phyloP scores from a whole-genome alignment of 306 rosid genomes.

The Citrullus mucosospermus region DNA sequence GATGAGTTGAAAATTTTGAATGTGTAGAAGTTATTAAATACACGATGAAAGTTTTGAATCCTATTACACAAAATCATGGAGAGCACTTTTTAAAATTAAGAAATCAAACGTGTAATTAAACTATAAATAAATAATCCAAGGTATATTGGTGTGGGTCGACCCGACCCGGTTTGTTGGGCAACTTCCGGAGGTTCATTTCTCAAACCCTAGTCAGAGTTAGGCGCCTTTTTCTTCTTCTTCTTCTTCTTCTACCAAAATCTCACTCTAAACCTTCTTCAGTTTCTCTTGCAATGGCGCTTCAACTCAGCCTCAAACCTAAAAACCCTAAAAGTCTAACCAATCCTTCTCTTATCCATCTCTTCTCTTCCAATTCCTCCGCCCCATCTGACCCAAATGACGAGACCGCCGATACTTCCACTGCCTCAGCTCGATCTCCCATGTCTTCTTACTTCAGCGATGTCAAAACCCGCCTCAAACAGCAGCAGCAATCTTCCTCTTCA shows the following conservation, averaged over 20 bases:
- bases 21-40: no score
- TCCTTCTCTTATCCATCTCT: conserved; percentile 22
- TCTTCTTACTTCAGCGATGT: conserved; percentile 27
- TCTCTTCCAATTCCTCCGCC: conserved; percentile 32
- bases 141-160: neutral
- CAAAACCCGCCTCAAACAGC: conserved; percentile 22
- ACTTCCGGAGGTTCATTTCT: neutral
- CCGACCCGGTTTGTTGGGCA: neutral
- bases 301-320: conserved; percentile 22
- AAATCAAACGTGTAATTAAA: no score
- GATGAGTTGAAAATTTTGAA: no score
- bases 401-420: conserved; percentile 3
- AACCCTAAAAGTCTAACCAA: conserved; percentile 9
- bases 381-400: conserved; percentile 15
- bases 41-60: no score
- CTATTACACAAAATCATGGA: no score
- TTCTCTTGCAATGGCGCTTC: conserved; percentile 46
- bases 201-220: neutral
- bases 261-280: conserved; percentile 6
- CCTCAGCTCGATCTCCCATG: conserved; percentile 10
- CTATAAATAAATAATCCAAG: no score
- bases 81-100: no score
- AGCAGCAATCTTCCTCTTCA: neutral
- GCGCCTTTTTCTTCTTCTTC: neutral
- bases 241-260: neutral